Conservation (phyloP, 345 rosid species). For the Hypericum perforatum region DNA sequence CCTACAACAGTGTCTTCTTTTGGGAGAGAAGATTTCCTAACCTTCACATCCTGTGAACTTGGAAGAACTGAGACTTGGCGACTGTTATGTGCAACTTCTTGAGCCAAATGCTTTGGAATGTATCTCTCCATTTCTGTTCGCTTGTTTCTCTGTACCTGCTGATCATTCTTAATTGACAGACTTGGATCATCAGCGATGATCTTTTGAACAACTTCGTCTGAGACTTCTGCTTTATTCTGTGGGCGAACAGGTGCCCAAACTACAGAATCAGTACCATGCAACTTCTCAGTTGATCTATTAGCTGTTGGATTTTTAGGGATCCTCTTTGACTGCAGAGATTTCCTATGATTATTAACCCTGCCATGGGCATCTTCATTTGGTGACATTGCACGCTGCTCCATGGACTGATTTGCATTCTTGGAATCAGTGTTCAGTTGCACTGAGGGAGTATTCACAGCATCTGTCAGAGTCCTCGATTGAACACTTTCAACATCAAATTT, state of each 20-base stretch:
- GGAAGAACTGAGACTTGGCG: constrained; percentile 32
- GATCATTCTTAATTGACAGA: constrained; percentile 36
- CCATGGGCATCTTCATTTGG: constrained; percentile 44
- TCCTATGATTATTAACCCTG: constrained; percentile 47
- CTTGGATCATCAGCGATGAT: constrained; percentile 25
- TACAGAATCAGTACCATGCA: constrained; percentile 43
- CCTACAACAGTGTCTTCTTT: neutral
- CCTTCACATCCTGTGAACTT: constrained; percentile 21
- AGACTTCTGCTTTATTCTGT: constrained; percentile 47
- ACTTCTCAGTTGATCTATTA: constrained; percentile 48
- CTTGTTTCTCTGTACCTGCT: constrained; percentile 55
- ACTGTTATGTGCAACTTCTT: constrained; percentile 64
- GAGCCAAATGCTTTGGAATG: constrained; percentile 73
- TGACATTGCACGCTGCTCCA: constrained; percentile 35
- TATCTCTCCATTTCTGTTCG: constrained; percentile 92
- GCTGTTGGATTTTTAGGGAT: constrained; percentile 37
- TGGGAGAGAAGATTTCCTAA: constrained; percentile 2
- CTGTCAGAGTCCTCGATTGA: constrained; percentile 33
- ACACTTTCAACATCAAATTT: constrained; percentile 28
- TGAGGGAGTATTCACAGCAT: constrained; percentile 18
- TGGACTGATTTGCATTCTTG: constrained; percentile 35
- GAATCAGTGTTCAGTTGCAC: constrained; percentile 23
- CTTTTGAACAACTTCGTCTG: constrained; percentile 40
- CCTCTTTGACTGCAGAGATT: constrained; percentile 59
- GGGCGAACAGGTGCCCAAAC: constrained; percentile 82